Evolutionary conservation across 2,329 filamentous ascomycete species (phyloP), one percentile per base, ranked within the genome.

Genomic region (Penicillium fuscoglaucum): DNA sequence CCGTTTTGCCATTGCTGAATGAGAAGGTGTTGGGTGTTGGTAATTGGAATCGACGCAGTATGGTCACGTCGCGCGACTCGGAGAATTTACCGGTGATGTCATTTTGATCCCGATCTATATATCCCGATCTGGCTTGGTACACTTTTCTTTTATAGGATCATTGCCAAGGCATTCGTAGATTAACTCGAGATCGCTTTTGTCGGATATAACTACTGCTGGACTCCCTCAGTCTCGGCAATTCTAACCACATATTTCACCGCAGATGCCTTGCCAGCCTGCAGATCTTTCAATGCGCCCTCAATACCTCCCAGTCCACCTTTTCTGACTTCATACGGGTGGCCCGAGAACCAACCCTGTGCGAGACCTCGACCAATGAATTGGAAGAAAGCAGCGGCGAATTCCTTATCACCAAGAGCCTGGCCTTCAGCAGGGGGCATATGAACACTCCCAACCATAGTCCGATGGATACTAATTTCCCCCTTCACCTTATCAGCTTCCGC

Each of bases 211-310:
- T 52, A 54, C 48, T 58, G 47, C 39, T 57, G 37, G 4, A 65
- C 48, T n/a, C 65, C 63, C 24, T 68, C 66, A 13, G 82, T 84
- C 39, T 85, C 81, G 9, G 64, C 77, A 70, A 86, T 80, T 61
- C 75, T 76, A 66, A 85, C 84, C 0, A 89, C 82, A 75, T 87
- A 89, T 74, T 90, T 90, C 0, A 84, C 78, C 1, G 80, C 87
- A 66, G 83, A 87, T 24, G 83, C 85, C 71, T 83, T 85, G 0
- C 87, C 87, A 29, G 78, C 79, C 68, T 81, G 83, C 67, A 90
- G 69, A 61, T 84, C 81, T 62, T 72, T 70, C 71, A 89, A 67
- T 0, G 76, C 86, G 35, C 67, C 72, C 66, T 86, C 74, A 2
- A 87, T 70, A 0, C 85, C 84, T 4, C 69, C 76, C 51, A 88